Evolutionary conservation across 495 filamentous ascomycete genomes (phyloP), one percentile per base, ranked within the genome.

Genomic region (Aspergillus heteromorphus): DNA sequence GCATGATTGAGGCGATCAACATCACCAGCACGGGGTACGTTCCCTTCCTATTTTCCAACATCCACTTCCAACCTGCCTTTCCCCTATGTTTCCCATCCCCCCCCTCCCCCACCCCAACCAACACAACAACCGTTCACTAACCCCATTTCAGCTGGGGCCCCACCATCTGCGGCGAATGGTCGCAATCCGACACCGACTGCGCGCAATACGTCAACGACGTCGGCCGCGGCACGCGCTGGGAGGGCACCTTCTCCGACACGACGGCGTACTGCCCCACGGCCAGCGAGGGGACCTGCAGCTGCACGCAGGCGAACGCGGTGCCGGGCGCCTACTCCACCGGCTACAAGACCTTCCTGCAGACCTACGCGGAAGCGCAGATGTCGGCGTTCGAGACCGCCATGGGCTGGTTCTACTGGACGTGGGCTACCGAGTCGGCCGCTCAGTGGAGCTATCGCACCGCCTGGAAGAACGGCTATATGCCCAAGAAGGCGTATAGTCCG

Each of bases 381-480:
- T 72, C 79, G 14, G 87, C 83, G 25, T 99, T 96, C 57, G 91
- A 96, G 68, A 82, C 84, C 41, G 89, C 87, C 6, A 92, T 87
- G 84, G 95, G 95, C 45, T 97, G 95, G 93, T 92, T 96, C 72
- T 97, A 97, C 73, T 99, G 95, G 95, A 96, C 91, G 19, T 91
- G 87, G 89, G 73, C 83, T 54, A 91, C 87, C 3, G 86, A 91
- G 72, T 78, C 71, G 36, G 86, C 90, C 45, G 75, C 84, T 36
- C 93, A 97, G 73, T 99, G 93, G 93, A 95, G 90, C 68, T 99
- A 92, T 66, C 90, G 89, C 68, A 80, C 83, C 56, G 92, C 90
- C 0, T 77, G 95, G 69, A 83, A 81, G 56, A 89, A 88, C 6
- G 91, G 91, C 5, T 92, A 89, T 49, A 72, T 97, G 71, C 93